Conservation (phyloP, 2,329 filamentous ascomycete genomes). For the Aspergillus clavatus region DNA sequence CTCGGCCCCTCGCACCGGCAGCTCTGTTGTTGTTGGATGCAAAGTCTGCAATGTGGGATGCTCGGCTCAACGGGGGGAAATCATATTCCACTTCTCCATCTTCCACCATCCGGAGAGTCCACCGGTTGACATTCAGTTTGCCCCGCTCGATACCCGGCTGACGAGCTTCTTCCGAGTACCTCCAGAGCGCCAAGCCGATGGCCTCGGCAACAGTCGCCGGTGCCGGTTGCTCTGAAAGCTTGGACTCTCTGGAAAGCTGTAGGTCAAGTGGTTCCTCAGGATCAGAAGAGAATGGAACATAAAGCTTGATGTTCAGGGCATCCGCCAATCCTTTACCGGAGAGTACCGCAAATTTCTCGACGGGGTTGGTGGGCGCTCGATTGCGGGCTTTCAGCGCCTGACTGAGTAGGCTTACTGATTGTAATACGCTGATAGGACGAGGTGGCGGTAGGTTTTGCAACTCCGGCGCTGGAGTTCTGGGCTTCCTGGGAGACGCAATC, state of each 20-base stretch:
- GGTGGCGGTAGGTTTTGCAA: constrained; percentile 57
- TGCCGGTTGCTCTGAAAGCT: constrained; percentile 45
- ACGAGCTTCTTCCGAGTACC: constrained; percentile 55
- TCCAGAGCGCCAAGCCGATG: constrained; percentile 59
- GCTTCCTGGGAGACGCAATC: constrained; percentile 50
- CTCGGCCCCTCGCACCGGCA: constrained; percentile 48
- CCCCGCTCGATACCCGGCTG: constrained; percentile 49
- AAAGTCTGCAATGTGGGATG: constrained; percentile 57
- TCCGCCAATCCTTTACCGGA: constrained; percentile 58
- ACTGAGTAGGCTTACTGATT: constrained; percentile 54
- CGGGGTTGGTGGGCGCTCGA: constrained; percentile 54
- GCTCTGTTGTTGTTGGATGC: constrained; percentile 63
- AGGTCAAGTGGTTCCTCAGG: constrained; percentile 55
- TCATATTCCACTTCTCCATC: constrained; percentile 64
- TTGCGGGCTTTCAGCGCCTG: constrained; percentile 55
- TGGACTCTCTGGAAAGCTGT: constrained; percentile 51
- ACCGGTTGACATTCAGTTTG: constrained; percentile 57
- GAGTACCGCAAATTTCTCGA: constrained; percentile 56
- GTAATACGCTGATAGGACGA: constrained; percentile 56
- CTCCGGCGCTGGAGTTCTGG: constrained; percentile 42
- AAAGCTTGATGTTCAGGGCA: constrained; percentile 60
- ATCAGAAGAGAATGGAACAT: constrained; percentile 55
- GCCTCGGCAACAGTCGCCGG: constrained; percentile 57
- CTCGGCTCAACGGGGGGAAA: constrained; percentile 56
- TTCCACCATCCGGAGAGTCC: constrained; percentile 64